A percentile compares a stretch with the other conserved stretches of the same genome.
phyloP scores from a whole-genome alignment of 768 basidiomycete genomes.

The Cubamyces sp. region DNA sequence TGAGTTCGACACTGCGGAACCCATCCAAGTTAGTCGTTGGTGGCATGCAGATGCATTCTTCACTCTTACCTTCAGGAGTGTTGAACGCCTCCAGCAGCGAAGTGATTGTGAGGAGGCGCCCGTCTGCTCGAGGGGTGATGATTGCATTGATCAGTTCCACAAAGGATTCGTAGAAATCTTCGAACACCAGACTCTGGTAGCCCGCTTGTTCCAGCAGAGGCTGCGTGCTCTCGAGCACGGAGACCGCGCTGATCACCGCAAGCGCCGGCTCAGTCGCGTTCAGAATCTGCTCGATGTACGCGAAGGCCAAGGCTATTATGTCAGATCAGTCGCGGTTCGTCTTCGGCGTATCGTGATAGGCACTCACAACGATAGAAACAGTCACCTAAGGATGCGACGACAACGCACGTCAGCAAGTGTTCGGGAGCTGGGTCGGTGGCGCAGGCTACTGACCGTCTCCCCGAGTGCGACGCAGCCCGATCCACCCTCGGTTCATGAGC shows the following conservation, averaged over 20 bases:
- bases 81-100: constrained; percentile 58
- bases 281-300: constrained; percentile 76
- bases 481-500: constrained; percentile 65
- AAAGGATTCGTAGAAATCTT: constrained; percentile 76
- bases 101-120: constrained; percentile 40
- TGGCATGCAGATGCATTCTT: not conserved
- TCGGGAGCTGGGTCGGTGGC: constrained; percentile 3
- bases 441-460: constrained; percentile 58
- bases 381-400: constrained; percentile 54
- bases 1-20: constrained; percentile 59
- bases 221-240: constrained; percentile 53
- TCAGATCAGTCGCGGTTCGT: constrained; percentile 17
- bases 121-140: constrained; percentile 41
- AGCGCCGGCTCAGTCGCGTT: constrained; percentile 46
- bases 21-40: not conserved
- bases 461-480: constrained; percentile 67
- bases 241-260: constrained; percentile 54
- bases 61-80: constrained; percentile 47
- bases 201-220: constrained; percentile 57
- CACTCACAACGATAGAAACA: constrained; percentile 88
- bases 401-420: not conserved
- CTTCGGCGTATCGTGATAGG: not conserved
- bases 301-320: constrained; percentile 75
- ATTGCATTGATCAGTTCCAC: constrained; percentile 52
- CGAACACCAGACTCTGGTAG: constrained; percentile 71